Conservation (phyloP, 768 basidiomycete genomes). For the Floccularia luteovirens region DNA sequence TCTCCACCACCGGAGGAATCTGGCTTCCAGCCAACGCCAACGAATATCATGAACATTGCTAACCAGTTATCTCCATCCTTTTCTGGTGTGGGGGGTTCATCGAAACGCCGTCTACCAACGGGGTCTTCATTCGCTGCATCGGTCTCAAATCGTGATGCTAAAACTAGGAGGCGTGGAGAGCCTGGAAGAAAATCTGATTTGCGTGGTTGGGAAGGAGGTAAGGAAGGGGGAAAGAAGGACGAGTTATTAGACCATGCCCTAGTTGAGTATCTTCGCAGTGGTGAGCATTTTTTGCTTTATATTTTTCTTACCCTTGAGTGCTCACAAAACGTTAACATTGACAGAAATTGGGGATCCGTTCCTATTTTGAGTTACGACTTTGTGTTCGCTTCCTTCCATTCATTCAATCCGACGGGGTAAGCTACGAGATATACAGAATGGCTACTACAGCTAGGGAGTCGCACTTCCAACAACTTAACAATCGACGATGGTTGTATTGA, state of each 20-base stretch:
- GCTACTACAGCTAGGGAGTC: no score
- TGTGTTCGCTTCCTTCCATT: no score
- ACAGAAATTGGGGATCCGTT: constrained; percentile 54
- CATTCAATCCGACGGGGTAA: no score
- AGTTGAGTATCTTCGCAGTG: constrained; percentile 50
- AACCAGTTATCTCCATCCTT: constrained; percentile 26
- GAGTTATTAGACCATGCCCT: constrained; percentile 42
- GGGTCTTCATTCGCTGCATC: constrained; percentile 32
- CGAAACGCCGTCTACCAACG: constrained; percentile 47
- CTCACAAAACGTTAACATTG: constrained; percentile 2
- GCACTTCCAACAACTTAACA: constrained; percentile 98
- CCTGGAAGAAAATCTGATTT: constrained; percentile 13
- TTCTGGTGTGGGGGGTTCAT: constrained; percentile 14
- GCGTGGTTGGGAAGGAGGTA: constrained; percentile 11
- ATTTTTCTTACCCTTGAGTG: background rate
- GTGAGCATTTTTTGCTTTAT: constrained; percentile 16
- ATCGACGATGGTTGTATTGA: constrained; percentile 89
- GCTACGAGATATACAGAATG: no score
- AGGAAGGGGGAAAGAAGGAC: constrained; percentile 35
- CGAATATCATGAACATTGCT: constrained; percentile 22
- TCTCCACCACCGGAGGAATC: constrained; percentile 35
- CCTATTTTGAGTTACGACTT: no score
- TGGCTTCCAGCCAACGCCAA: constrained; percentile 10
- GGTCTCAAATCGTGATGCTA: constrained; percentile 39
- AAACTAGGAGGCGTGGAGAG: constrained; percentile 42